Evolutionary conservation across 2,329 filamentous ascomycete genomes (phyloP), one percentile per base, ranked within the genome.

Genomic region (Clarireedia monteithiana): DNA sequence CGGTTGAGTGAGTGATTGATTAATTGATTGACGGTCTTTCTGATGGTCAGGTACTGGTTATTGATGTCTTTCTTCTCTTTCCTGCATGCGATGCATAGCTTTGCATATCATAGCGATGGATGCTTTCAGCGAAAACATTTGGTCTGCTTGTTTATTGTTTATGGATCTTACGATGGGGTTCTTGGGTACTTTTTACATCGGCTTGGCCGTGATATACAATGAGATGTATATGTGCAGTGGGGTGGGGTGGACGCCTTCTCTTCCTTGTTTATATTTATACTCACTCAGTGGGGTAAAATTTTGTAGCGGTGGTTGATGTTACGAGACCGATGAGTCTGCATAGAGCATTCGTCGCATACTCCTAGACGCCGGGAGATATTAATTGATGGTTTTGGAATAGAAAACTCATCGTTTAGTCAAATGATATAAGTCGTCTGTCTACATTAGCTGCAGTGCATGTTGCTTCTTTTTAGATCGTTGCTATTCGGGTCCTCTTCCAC

Each of bases 81-180:
- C 42, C 20, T 7, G 20, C 30, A 55, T 39, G 40, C 46, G 14
- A 50, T 50, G 53, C 53, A 50, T 55, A 42, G 9, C 26, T 44
- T 27, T 44, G 53, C 26, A 50, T 39, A 26, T 23, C 34, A 24
- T 24, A 42, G 46, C 53, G 38, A 55, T 55, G 38, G 30, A 34
- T 34, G 24, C 42, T 44, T 55, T 55, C 46, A 50, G 53, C 26
- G 53, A 34, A 23, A 46, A 49, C 17, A 42, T 20, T 40, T 42
- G 7, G 3, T n/a, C 15, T 6, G n/a, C n/a, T n/a, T 42, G n/a
- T 24, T 50, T 17, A 12, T 55, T 55, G 9, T 26, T 50, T 55
- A 55, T 42, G 53, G 46, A 55, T 45, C 26, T 55, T 50, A 55
- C 42, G 53, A 55, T 50, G 49, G 38, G 24, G 38, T 7, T 14